A percentile compares a stretch with the other conserved stretches of the same genome.
Conservation (phyloP, 495 filamentous ascomycete genomes). For the Penicillium paxilli region DNA sequence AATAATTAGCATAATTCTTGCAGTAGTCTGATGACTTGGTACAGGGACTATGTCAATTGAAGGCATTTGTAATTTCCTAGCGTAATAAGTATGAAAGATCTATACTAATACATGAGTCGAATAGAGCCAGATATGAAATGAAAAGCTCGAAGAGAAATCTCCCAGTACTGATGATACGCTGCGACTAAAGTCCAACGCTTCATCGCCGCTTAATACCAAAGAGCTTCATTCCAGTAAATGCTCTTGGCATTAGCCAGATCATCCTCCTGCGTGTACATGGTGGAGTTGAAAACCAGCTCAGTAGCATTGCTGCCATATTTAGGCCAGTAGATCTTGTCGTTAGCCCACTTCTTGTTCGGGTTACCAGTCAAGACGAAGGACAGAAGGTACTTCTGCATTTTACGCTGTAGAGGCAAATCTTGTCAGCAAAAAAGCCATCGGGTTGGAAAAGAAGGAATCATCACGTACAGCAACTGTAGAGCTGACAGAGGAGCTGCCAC, state of each 20-base stretch:
- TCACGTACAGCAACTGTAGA: constrained; percentile 13
- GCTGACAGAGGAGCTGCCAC: constrained; percentile 6
- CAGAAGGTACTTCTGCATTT: constrained; percentile 32
- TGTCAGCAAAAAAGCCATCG: not conserved
- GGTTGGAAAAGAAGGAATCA: not conserved
- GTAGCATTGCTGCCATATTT: constrained; percentile 24
- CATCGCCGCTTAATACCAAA: constrained; percentile 26
- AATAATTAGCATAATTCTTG: too few relatives aligned
- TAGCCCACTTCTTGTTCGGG: constrained; percentile 32
- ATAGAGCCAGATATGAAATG: too few relatives aligned
- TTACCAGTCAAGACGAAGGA: constrained; percentile 35
- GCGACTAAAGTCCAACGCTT: too few relatives aligned
- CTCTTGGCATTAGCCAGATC: constrained; percentile 30
- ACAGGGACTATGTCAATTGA: too few relatives aligned
- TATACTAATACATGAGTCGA: too few relatives aligned
- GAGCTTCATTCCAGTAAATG: constrained; percentile 33
- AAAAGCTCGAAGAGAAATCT: too few relatives aligned
- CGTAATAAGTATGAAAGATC: too few relatives aligned
- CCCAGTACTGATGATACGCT: too few relatives aligned
- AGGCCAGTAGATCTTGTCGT: constrained; percentile 36
- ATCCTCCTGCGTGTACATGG: constrained; percentile 28
- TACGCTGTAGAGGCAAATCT: constrained; percentile 5
- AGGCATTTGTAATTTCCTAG: too few relatives aligned
- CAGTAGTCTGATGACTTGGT: too few relatives aligned
- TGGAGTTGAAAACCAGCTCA: constrained; percentile 29